Base-by-base conservation (phyloP, 1,139 yeast species). In the Pichia sp. region DNA sequence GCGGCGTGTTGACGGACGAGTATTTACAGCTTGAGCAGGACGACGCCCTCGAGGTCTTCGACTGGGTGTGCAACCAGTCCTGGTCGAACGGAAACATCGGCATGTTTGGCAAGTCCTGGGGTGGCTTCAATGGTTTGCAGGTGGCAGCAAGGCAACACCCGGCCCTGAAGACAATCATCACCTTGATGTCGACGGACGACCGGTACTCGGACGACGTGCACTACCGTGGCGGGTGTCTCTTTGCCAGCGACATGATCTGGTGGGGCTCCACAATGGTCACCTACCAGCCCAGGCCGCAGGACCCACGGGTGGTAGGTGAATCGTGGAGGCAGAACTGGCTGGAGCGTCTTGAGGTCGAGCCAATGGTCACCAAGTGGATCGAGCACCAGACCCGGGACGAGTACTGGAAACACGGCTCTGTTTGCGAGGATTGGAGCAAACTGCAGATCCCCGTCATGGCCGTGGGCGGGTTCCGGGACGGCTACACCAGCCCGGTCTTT, bases 31-130 rank as follows among this genome's bases (percentile, higher is more conserved):
- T 70, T 54, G 78, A 75, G 58, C 78, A 75, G 58, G 73, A 72
- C 42, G 78, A 75, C 60, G 72, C 73, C 4, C 56, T 73, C 19
- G 74, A 70, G 48, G 67, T 71, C 0, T 74, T 75, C 50, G 75
- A 74, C 58, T 75, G 77, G 77, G 70, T 74, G 15, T 53, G 66
- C 3, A 51, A 55, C 15, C 78, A 75, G 58, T 29, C 51, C 0
- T 75, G 78, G 77, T 72, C 77, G 45, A 75, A 75, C 57, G 77
- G 76, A 11, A 68, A 66, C 47, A 67, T 75, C 55, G 78, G 72
- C 23, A 74, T 73, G 74, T 72, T 74, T 64, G 78, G 78, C 40
- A 75, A 75, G 61, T 74, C 77, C 2, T 75, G 78, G 78, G 78
- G 75, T 52, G 78, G 78, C 0, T 75, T 74, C 62, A 75, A 75